Conservation (phyloP, 2,329 filamentous ascomycete species). For the Pestalotiopsis sp. region DNA sequence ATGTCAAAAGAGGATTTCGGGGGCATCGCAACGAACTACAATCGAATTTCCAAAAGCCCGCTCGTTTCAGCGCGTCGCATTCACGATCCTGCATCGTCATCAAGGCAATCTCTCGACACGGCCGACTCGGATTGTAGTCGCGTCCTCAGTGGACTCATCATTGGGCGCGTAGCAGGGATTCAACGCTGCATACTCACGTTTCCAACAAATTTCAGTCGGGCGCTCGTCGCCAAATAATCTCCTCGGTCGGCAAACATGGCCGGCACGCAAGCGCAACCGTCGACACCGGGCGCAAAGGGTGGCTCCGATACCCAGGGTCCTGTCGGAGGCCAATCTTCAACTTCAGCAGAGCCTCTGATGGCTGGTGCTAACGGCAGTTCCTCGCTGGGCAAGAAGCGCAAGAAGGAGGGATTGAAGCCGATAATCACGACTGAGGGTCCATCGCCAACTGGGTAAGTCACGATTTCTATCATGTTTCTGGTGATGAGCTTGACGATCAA, state of each 20-base stretch:
- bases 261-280: slow-evolving; percentile 15
- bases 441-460: slow-evolving; percentile 35
- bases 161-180: neutral
- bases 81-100: slow-evolving; percentile 1
- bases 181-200: neutral
- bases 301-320: neutral
- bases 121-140: neutral
- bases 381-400: slow-evolving; percentile 66
- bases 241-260: slow-evolving; percentile 23
- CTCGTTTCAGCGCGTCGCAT: slow-evolving; percentile 4
- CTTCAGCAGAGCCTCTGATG: slow-evolving; percentile 27
- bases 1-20: neutral
- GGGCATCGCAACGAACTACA: neutral
- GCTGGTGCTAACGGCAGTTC: slow-evolving; percentile 35
- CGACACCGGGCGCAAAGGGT: slow-evolving; percentile 1
- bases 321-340: neutral
- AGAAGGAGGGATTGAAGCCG: slow-evolving; percentile 74
- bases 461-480: neutral
- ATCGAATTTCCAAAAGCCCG: neutral
- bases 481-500: neutral
- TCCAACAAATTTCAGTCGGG: neutral
- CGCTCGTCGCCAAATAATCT: neutral
- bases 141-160: neutral
- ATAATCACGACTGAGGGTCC: slow-evolving; percentile 72
- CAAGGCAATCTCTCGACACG: neutral